Percentiles rank a stretch among this genome's conserved stretches.
Conservation (phyloP, 306 rosid species). For the Acacia melanoxylon region DNA sequence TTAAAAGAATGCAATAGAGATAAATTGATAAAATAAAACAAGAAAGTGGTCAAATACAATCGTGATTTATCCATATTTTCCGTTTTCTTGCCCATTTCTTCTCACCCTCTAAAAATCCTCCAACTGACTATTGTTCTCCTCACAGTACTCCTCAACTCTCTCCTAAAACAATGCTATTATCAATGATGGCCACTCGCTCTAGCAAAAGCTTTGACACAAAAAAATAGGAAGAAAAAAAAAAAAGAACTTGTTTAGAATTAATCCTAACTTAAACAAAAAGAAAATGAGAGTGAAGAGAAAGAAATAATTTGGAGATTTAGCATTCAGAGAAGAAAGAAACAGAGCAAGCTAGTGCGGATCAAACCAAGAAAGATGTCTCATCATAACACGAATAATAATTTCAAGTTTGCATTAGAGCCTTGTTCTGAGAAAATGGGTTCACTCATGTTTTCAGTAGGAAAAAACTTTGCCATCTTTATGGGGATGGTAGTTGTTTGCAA, state of each 20-base stretch:
- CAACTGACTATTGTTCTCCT: conserved; percentile 30
- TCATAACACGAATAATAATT: background rate
- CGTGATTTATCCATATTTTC: conserved; percentile 38
- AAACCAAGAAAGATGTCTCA: conserved; percentile 12
- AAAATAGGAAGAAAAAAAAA: background rate
- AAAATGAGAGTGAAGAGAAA: background rate
- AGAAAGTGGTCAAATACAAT: background rate
- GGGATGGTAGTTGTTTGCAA: conserved; percentile 69
- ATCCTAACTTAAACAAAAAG: conserved; percentile 10
- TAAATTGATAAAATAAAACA: background rate
- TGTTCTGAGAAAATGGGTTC: conserved; percentile 51
- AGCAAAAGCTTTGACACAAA: conserved; percentile 32
- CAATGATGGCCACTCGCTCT: conserved; percentile 45
- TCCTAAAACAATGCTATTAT: conserved; percentile 58
- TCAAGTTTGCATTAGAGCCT: background rate
- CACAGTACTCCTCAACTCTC: conserved; percentile 52
- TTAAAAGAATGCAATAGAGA: background rate
- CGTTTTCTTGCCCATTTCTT: background rate
- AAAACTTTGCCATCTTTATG: conserved; percentile 55
- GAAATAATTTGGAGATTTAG: background rate
- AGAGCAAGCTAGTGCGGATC: background rate
- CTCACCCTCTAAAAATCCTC: background rate
- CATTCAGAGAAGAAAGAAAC: conserved; percentile 25
- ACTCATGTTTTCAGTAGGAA: conserved; percentile 38
- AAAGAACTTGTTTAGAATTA: background rate